Conservation (phyloP, 768 basidiomycete species). For the Steccherinum ochraceum region DNA sequence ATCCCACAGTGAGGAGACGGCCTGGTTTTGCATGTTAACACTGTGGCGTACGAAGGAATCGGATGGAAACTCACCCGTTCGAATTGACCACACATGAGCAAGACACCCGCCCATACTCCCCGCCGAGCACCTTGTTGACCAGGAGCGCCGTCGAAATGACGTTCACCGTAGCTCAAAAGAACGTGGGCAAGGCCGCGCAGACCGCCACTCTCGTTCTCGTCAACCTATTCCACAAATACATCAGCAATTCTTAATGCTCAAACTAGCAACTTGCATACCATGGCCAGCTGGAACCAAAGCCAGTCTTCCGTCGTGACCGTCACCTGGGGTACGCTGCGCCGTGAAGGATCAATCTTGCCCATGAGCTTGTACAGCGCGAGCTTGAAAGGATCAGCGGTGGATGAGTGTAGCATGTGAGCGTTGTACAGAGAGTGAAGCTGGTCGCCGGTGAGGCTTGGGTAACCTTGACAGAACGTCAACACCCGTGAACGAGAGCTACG, state of each 20-base stretch:
- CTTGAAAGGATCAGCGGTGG: constrained; percentile 91
- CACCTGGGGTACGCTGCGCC: constrained; percentile 75
- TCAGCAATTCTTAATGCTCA: neutral
- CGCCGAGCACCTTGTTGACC: constrained; percentile 51
- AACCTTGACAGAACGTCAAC: constrained; percentile 34
- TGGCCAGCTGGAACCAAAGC: constrained; percentile 94
- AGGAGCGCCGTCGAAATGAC: constrained; percentile 70
- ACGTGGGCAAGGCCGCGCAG: constrained; percentile 71
- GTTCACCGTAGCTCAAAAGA: constrained; percentile 70
- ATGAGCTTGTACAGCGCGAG: constrained; percentile 93
- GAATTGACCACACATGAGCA: constrained; percentile 91
- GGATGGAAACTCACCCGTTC: constrained; percentile 57
- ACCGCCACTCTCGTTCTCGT: constrained; percentile 78
- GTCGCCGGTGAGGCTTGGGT: constrained; percentile 68
- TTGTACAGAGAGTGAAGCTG: constrained; percentile 78
- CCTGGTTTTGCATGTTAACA: constrained; percentile 40
- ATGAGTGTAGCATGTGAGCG: constrained; percentile 84
- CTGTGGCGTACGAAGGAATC: neutral
- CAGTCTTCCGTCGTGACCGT: constrained; percentile 95
- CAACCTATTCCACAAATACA: constrained; percentile 39
- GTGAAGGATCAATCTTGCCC: constrained; percentile 81
- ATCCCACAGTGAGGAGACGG: constrained; percentile 86
- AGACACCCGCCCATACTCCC: constrained; percentile 74
- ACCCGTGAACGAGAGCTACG: constrained; percentile 6
- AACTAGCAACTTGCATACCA: constrained; percentile 38